Conservation (phyloP, 306 rosid genomes). For the Pachyrhizus erosus region DNA sequence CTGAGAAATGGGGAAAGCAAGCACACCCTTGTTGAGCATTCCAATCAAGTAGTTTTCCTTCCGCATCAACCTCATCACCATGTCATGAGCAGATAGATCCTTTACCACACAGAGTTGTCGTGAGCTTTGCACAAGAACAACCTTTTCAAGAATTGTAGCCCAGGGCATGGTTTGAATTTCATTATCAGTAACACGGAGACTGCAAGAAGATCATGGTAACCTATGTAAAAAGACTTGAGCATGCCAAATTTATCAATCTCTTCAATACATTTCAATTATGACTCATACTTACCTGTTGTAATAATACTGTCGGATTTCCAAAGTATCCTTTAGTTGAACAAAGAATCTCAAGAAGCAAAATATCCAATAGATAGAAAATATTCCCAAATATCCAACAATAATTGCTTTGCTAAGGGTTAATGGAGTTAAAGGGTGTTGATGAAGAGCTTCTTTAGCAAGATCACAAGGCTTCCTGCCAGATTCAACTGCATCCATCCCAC, state of each 20-base stretch:
- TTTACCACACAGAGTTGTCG: slow-evolving; percentile 81
- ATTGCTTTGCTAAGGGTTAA: slow-evolving; percentile 72
- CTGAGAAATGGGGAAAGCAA: slow-evolving; percentile 85
- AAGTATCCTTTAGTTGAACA: slow-evolving; percentile 73
- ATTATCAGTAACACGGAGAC: slow-evolving; percentile 82
- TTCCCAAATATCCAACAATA: slow-evolving; percentile 84
- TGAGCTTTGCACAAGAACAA: slow-evolving; percentile 73
- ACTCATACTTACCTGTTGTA: slow-evolving; percentile 61
- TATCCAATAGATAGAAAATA: slow-evolving; percentile 87
- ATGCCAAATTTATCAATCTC: not conserved
- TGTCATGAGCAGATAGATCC: slow-evolving; percentile 93
- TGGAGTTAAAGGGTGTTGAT: slow-evolving; percentile 79
- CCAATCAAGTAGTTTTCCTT: slow-evolving; percentile 96
- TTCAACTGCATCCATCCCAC: slow-evolving; percentile 96
- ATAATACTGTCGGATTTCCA: slow-evolving; percentile 83
- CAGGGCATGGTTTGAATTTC: slow-evolving; percentile 94
- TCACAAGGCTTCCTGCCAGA: slow-evolving; percentile 92
- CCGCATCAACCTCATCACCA: slow-evolving; percentile 96
- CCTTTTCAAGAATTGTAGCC: slow-evolving; percentile 87
- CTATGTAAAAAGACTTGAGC: not conserved
- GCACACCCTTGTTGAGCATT: slow-evolving; percentile 93
- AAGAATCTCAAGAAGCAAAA: slow-evolving; percentile 91
- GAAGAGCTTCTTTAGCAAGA: slow-evolving; percentile 88
- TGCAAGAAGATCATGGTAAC: slow-evolving; percentile 53
- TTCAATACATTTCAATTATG: slow-evolving; percentile 9